Evolutionary conservation across 2,329 filamentous ascomycete genomes (phyloP).

Genomic region (Mycosphaerella sp.): DNA sequence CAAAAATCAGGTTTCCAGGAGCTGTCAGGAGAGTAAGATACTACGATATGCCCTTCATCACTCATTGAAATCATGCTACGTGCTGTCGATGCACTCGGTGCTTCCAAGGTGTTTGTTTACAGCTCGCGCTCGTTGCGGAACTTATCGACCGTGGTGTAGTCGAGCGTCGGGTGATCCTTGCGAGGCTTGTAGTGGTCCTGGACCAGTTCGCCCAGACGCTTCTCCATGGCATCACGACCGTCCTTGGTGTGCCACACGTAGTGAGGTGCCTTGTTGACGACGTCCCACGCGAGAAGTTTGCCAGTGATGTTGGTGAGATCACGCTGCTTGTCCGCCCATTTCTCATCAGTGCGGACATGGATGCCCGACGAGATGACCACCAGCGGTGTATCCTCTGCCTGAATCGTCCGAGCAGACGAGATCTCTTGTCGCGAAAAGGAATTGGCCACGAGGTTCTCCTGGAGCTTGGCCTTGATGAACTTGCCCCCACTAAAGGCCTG

Average conservation of each 20-base stretch:
- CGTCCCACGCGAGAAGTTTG: conserved; percentile 75
- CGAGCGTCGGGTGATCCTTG: background rate
- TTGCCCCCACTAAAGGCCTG: conserved; percentile 74
- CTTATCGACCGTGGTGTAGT: conserved; percentile 4
- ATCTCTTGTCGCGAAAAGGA: conserved; percentile 82
- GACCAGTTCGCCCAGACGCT: conserved; percentile 65
- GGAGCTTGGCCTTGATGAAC: conserved; percentile 81
- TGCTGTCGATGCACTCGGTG: background rate
- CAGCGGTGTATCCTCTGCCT: conserved; percentile 66
- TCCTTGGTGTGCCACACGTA: conserved; percentile 74
- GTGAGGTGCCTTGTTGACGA: conserved; percentile 77
- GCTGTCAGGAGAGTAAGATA: background rate
- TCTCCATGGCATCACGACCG: conserved; percentile 70
- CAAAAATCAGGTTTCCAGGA: background rate
- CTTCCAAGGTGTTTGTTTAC: background rate
- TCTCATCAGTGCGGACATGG: conserved; percentile 56
- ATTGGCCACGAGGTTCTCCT: conserved; percentile 83
- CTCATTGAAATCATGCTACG: background rate
- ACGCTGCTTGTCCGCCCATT: conserved; percentile 79
- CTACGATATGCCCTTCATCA: background rate
- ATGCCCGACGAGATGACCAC: conserved; percentile 77
- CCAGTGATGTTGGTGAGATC: conserved; percentile 75
- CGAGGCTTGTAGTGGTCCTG: conserved; percentile 27
- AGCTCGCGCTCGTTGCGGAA: conserved; percentile 5
- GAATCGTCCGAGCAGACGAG: conserved; percentile 68